Percentiles rank a stretch among this genome's conserved stretches.
Conservation (phyloP, 129 eudicot species). For the Flaveria trinervia region DNA sequence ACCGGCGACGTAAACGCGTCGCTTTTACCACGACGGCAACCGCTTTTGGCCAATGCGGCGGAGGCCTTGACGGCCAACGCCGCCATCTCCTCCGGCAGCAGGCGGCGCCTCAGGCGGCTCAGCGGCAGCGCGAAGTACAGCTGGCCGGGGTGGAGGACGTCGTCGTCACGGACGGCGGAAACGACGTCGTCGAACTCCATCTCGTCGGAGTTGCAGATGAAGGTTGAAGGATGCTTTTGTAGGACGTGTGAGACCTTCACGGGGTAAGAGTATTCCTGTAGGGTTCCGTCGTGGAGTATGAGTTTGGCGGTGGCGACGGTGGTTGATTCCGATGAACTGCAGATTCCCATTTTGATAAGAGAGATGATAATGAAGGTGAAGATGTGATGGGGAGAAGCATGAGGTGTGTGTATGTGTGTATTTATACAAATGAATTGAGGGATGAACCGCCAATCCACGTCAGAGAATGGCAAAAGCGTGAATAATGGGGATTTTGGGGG, state of each 20-base stretch:
- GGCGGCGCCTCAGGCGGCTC: slow-evolving; percentile 46
- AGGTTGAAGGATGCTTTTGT: slow-evolving; percentile 53
- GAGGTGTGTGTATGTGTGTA: not conserved
- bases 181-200: slow-evolving; percentile 84
- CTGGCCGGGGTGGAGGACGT: slow-evolving; percentile 64
- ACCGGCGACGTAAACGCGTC: slow-evolving; percentile 21
- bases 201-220: slow-evolving; percentile 81
- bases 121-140: slow-evolving; percentile 69
- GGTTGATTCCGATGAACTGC: slow-evolving; percentile 72
- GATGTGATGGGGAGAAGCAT: not conserved
- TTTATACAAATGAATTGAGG: not conserved
- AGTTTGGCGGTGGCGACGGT: slow-evolving; percentile 72
- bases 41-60: slow-evolving; percentile 66
- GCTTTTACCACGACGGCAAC: slow-evolving; percentile 20
- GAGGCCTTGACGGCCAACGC: slow-evolving; percentile 91
- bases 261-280: slow-evolving; percentile 69
- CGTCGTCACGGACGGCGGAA: slow-evolving; percentile 57
- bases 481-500: not conserved
- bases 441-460: slow-evolving; percentile 24
- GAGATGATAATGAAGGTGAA: slow-evolving; percentile 18
- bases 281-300: slow-evolving; percentile 56
- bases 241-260: slow-evolving; percentile 63
- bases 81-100: slow-evolving; percentile 86
- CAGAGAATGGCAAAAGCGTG: slow-evolving; percentile 20
- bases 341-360: slow-evolving; percentile 57